phyloP scores from a whole-genome alignment of 2,329 filamentous ascomycete species.

The Rhytidhysteron rufulum region DNA sequence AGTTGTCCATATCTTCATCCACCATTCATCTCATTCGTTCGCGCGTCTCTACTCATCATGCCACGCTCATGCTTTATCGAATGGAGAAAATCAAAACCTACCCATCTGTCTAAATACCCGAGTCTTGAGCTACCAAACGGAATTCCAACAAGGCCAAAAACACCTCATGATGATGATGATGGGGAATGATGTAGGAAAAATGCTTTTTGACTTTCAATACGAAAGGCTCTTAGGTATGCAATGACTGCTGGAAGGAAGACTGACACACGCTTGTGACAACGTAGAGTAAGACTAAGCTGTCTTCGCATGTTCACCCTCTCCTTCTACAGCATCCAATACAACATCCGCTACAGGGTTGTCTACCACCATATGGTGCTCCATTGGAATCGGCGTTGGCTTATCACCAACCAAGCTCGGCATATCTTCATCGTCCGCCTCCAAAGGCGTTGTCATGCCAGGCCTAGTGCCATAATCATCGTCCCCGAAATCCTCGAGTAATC shows the following conservation, averaged over 20 bases:
- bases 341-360: slow-evolving; percentile 2
- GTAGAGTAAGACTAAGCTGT: slow-evolving; percentile 2
- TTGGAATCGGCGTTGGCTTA: slow-evolving; percentile 1
- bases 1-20: neutral
- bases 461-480: slow-evolving; percentile 17
- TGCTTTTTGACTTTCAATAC: too few species aligned
- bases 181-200: neutral
- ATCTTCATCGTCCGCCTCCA: slow-evolving; percentile 16
- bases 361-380: slow-evolving; percentile 6
- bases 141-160: neutral
- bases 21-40: neutral
- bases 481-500: slow-evolving; percentile 29
- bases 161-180: neutral
- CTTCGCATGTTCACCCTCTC: slow-evolving; percentile 3
- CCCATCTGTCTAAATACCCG: neutral
- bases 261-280: too few species aligned
- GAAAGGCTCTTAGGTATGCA: too few species aligned
- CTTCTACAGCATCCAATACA: neutral
- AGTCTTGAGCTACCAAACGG: neutral
- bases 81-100: neutral
- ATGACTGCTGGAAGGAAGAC: too few species aligned
- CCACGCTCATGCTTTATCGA: neutral
- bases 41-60: neutral
- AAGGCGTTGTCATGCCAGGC: slow-evolving; percentile 18
- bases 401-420: slow-evolving; percentile 9